Evolutionary conservation across 1,139 yeast genomes (phyloP).

Genomic region (Yamadazyma mexicana): DNA sequence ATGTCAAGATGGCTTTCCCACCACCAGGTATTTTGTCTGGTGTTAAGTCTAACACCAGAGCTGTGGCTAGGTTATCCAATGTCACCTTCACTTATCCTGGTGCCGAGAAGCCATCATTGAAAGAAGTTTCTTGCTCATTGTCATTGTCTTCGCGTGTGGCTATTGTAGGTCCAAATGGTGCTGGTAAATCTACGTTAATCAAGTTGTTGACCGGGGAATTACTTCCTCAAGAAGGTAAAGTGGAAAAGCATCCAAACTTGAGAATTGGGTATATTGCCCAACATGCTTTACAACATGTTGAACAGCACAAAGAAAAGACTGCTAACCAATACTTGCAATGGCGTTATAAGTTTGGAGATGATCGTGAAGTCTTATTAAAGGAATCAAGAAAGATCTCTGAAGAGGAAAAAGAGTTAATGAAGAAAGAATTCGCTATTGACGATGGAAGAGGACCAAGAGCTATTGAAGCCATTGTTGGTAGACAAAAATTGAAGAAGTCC

Average conservation of each 20-base stretch:
- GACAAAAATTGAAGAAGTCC: slow-evolving; percentile 93
- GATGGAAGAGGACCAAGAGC: slow-evolving; percentile 91
- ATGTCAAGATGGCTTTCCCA: slow-evolving; percentile 97
- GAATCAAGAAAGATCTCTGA: slow-evolving; percentile 87
- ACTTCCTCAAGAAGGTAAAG: slow-evolving; percentile 81
- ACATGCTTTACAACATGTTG: slow-evolving; percentile 96
- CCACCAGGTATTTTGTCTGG: slow-evolving; percentile 97
- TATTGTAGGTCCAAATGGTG: slow-evolving; percentile 96
- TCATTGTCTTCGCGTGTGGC: slow-evolving; percentile 95
- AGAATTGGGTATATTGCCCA: slow-evolving; percentile 99
- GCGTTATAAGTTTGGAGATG: slow-evolving; percentile 98
- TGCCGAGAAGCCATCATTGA: slow-evolving; percentile 77
- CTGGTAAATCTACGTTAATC: slow-evolving; percentile 95
- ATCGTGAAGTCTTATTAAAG: slow-evolving; percentile 91
- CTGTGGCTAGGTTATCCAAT: slow-evolving; percentile 87
- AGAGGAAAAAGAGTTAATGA: slow-evolving; percentile 81
- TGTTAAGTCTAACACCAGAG: slow-evolving; percentile 90
- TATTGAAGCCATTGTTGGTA: slow-evolving; percentile 92
- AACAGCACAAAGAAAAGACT: slow-evolving; percentile 94
- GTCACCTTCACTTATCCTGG: slow-evolving; percentile 93
- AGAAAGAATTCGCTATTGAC: slow-evolving; percentile 70
- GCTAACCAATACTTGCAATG: slow-evolving; percentile 97
- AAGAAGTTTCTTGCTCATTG: slow-evolving; percentile 79
- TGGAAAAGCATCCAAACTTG: slow-evolving; percentile 96
- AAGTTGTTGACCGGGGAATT: slow-evolving; percentile 91